Percentiles rank a stretch among this genome's conserved stretches.
Conservation (phyloP, 164 flowering plant species). For the Kingdonia uniflora region DNA sequence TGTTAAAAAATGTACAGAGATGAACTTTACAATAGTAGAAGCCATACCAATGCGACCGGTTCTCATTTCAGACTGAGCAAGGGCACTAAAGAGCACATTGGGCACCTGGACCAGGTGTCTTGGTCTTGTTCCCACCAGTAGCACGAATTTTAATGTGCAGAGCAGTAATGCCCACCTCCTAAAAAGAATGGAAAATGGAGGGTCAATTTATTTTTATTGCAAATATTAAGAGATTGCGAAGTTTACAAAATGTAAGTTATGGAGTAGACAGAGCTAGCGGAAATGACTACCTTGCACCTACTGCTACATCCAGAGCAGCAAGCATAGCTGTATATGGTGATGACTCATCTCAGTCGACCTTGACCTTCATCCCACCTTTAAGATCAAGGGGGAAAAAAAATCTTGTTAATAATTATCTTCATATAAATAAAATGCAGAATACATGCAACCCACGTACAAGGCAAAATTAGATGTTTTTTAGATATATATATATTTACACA, state of each 20-base stretch:
- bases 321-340: conserved; percentile 93
- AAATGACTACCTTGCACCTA: conserved; percentile 59
- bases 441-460: no score
- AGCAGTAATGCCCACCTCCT: conserved; percentile 84
- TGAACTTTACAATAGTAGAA: neutral
- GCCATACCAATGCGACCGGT: conserved; percentile 77
- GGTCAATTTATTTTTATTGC: no score
- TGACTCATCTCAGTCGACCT: conserved; percentile 87
- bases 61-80: conserved; percentile 86
- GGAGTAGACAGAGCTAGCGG: no score
- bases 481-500: no score
- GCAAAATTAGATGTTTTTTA: no score
- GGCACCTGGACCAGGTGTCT: conserved; percentile 92
- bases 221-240: no score
- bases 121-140: conserved; percentile 87
- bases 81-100: conserved; percentile 84
- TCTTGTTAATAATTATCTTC: no score
- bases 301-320: conserved; percentile 90
- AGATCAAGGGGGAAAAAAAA: no score
- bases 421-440: no score
- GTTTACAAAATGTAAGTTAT: no score
- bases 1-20: no score
- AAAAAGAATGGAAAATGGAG: no score
- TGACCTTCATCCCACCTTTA: conserved; percentile 98
- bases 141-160: conserved; percentile 87